Evolutionary conservation across 768 basidiomycete species (phyloP).

Genomic region (Collybia sp.): DNA sequence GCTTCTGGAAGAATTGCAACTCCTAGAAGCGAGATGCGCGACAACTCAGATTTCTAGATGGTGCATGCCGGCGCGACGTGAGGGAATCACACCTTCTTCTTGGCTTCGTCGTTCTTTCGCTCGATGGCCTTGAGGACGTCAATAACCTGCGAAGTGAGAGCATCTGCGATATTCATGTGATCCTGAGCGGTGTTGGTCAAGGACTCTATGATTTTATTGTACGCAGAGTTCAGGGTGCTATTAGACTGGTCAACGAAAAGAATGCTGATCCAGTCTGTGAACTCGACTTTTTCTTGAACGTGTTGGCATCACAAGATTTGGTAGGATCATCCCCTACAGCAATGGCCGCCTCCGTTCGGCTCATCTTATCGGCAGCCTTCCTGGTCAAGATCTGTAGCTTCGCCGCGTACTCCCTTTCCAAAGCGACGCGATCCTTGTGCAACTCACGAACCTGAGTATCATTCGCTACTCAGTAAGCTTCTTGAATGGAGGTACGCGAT

Average conservation of each 20-base stretch:
- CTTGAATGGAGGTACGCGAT: background rate
- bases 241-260: no score
- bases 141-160: slow-evolving; percentile 51
- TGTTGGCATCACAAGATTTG: slow-evolving; percentile 51
- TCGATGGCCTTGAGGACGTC: slow-evolving; percentile 60
- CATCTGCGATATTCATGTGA: slow-evolving; percentile 64
- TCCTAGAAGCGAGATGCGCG: slow-evolving; percentile 36
- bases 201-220: slow-evolving; percentile 60
- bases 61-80: slow-evolving; percentile 4
- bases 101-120: slow-evolving; percentile 57
- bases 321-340: slow-evolving; percentile 68
- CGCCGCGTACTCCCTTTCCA: slow-evolving; percentile 77
- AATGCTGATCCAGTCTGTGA: background rate
- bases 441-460: slow-evolving; percentile 64
- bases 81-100: slow-evolving; percentile 51
- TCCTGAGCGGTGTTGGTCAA: slow-evolving; percentile 60
- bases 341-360: slow-evolving; percentile 45
- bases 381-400: slow-evolving; percentile 64
- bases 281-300: slow-evolving; percentile 51
- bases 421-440: slow-evolving; percentile 55
- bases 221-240: slow-evolving; percentile 68
- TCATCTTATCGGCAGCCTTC: slow-evolving; percentile 70
- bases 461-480: background rate
- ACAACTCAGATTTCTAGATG: slow-evolving; percentile 2
- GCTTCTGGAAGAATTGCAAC: slow-evolving; percentile 64